phyloP scores from a whole-genome alignment of 768 basidiomycete species.

The Podaxis rugospora region DNA sequence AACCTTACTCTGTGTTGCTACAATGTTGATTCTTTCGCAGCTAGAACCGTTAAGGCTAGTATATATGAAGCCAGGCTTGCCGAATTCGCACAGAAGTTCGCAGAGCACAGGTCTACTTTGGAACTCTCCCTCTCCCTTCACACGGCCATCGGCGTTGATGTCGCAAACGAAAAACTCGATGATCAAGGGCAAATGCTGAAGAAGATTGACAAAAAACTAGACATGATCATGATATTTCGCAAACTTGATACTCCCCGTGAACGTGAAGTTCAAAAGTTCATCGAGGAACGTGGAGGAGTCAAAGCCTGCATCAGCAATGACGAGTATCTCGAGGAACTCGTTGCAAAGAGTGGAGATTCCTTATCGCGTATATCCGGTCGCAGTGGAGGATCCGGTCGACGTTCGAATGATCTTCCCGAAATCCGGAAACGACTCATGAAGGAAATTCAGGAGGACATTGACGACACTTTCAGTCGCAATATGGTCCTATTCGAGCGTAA shows the following conservation, averaged over 20 bases:
- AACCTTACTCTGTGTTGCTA: background rate
- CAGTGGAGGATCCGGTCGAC: conserved; percentile 15
- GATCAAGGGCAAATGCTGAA: conserved; percentile 15
- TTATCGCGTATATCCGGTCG: conserved; percentile 21
- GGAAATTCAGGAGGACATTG: conserved; percentile 31
- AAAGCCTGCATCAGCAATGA: conserved; percentile 30
- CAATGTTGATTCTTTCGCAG: conserved; percentile 15
- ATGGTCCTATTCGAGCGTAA: conserved; percentile 40
- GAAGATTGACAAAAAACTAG: conserved; percentile 24
- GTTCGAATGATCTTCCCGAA: conserved; percentile 24
- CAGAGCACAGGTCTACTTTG: conserved; percentile 27
- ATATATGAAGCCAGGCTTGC: conserved; percentile 34
- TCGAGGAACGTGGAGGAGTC: conserved; percentile 34
- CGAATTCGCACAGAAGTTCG: conserved; percentile 27
- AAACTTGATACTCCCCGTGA: conserved; percentile 35
- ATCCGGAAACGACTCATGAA: conserved; percentile 24
- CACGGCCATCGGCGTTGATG: conserved; percentile 31
- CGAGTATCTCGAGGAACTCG: conserved; percentile 25
- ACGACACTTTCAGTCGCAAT: conserved; percentile 32
- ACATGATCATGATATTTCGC: conserved; percentile 30
- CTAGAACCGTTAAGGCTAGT: conserved; percentile 29
- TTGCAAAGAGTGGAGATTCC: conserved; percentile 27
- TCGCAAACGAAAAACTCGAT: conserved; percentile 25
- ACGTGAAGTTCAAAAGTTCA: conserved; percentile 30
- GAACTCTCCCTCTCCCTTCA: conserved; percentile 32